Conservation (phyloP, 805 yeast genomes). For the Starmerella stellata region DNA sequence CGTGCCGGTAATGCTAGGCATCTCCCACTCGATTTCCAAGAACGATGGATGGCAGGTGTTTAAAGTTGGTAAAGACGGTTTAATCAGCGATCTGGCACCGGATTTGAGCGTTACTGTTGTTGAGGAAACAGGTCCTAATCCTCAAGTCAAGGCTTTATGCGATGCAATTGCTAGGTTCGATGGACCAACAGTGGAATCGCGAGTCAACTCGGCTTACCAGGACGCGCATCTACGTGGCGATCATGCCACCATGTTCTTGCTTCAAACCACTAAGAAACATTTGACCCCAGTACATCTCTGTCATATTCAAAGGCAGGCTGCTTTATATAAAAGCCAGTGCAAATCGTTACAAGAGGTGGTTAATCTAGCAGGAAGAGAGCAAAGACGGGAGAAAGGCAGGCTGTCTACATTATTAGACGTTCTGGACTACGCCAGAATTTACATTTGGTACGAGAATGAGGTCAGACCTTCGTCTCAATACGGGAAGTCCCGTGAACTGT, state of each 20-base stretch:
- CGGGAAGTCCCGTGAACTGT: slow-evolving; percentile 6
- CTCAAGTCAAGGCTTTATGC: slow-evolving; percentile 5
- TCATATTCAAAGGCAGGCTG: neutral
- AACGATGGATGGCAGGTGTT: slow-evolving; percentile 23
- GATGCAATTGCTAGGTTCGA: slow-evolving; percentile 6
- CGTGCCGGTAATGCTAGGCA: slow-evolving; percentile 22
- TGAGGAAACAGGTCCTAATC: neutral
- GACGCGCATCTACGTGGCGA: slow-evolving; percentile 14
- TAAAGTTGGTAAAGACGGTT: slow-evolving; percentile 19
- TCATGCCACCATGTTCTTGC: slow-evolving; percentile 6
- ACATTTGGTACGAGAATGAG: slow-evolving; percentile 18
- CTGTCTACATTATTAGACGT: slow-evolving; percentile 6
- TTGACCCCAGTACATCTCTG: neutral
- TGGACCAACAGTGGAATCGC: neutral
- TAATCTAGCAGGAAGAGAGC: slow-evolving; percentile 10
- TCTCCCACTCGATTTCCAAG: slow-evolving; percentile 9
- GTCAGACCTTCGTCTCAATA: slow-evolving; percentile 10
- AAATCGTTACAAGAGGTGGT: slow-evolving; percentile 3
- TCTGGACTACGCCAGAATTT: slow-evolving; percentile 9
- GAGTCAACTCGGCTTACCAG: slow-evolving; percentile 5
- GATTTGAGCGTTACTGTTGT: slow-evolving; percentile 10
- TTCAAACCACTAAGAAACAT: neutral
- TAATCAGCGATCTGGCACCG: slow-evolving; percentile 18
- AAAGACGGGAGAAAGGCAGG: slow-evolving; percentile 7
- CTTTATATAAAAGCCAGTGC: slow-evolving; percentile 2